Base-by-base conservation (phyloP, 805 yeast genomes). In the Ogataea ganodermae region DNA sequence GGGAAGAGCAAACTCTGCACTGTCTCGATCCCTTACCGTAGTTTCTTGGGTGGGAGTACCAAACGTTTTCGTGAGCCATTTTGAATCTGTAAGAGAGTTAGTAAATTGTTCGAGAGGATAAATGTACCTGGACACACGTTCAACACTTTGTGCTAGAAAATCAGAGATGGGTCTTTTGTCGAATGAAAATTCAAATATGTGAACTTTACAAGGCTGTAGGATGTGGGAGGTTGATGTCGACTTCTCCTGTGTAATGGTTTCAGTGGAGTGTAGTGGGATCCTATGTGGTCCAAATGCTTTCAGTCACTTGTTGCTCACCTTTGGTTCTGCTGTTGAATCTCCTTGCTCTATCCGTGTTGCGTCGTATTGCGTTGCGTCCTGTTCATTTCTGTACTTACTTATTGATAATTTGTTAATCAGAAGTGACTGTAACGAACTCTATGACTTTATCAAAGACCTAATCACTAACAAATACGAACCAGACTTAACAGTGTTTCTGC, bases 31-130 rank as follows among this genome's bases (percentile, higher is more conserved):
- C 99, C 89, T 94, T 94, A 80, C 99, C 99, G 90, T 83, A 92
- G 80, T 87, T 91, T 89, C 98, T 89, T 85, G 99, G 99, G 96
- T 94, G 99, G 76, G 98, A 91, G 86, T 79, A 94, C 99, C 99
- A 94, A 85, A 92, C 96, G 90, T 89, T 86, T 86, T 89, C 97
- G 97, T 91, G 98, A 86, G 97, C 97, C 98, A 91, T 91, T 56
- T 79, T 87, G 82, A 78, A 44, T 45, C 42, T 38, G 13, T 16
- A 33, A 12, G 3, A 20, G 37, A 42, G 61, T 61, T 57, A 59
- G 62, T 58, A 60, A 32, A 21, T 20, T 35, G 17, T 13, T n/a
- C n/a, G n/a, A n/a, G n/a, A n/a, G n/a, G n/a, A n/a, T n/a, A n/a
- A n/a, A n/a, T n/a, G n/a, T n/a, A n/a, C n/a, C n/a, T n/a, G n/a